Conservation (phyloP, 768 basidiomycete genomes). For the Rhizopogon vinicolor region DNA sequence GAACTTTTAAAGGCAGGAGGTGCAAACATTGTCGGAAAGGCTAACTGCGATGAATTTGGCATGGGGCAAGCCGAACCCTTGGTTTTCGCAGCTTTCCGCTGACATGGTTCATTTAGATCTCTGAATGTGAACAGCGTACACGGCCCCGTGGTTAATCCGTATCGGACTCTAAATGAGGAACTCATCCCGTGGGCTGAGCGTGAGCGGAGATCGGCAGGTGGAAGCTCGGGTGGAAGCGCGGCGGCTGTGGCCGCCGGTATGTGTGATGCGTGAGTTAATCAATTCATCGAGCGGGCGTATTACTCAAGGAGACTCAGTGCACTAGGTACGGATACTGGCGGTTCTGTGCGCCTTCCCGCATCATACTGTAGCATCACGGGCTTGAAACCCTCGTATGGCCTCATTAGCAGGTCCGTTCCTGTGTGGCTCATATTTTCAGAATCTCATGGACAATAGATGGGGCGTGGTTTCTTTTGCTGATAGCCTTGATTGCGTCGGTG, state of each 20-base stretch:
- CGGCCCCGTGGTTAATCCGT: slow-evolving; percentile 80
- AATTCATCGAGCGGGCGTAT: slow-evolving; percentile 1
- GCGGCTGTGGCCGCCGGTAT: slow-evolving; percentile 85
- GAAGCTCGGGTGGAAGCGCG: slow-evolving; percentile 93
- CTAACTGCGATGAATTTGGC: slow-evolving; percentile 97
- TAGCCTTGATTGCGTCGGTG: slow-evolving; percentile 90
- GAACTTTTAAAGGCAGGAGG: slow-evolving; percentile 51
- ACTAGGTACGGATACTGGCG: slow-evolving; percentile 92
- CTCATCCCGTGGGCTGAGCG: slow-evolving; percentile 18
- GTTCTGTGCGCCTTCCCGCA: slow-evolving; percentile 89
- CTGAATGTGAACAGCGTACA: slow-evolving; percentile 69
- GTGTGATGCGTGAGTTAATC: slow-evolving; percentile 69
- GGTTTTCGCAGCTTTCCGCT: background rate
- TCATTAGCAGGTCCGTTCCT: slow-evolving; percentile 70
- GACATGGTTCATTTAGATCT: slow-evolving; percentile 45
- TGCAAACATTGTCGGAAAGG: slow-evolving; percentile 77
- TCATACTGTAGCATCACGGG: slow-evolving; percentile 92
- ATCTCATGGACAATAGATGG: slow-evolving; percentile 47
- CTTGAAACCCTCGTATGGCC: slow-evolving; percentile 91
- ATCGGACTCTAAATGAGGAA: slow-evolving; percentile 22
- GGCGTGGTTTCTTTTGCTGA: slow-evolving; percentile 94
- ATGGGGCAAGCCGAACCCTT: slow-evolving; percentile 70
- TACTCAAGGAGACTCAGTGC: slow-evolving; percentile 48
- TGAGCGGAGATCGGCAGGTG: slow-evolving; percentile 71
- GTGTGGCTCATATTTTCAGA: background rate